Evolutionary conservation across 805 yeast genomes (phyloP), one percentile per base, ranked within the genome.

Genomic region (Schizosaccharomyces octosporus): DNA sequence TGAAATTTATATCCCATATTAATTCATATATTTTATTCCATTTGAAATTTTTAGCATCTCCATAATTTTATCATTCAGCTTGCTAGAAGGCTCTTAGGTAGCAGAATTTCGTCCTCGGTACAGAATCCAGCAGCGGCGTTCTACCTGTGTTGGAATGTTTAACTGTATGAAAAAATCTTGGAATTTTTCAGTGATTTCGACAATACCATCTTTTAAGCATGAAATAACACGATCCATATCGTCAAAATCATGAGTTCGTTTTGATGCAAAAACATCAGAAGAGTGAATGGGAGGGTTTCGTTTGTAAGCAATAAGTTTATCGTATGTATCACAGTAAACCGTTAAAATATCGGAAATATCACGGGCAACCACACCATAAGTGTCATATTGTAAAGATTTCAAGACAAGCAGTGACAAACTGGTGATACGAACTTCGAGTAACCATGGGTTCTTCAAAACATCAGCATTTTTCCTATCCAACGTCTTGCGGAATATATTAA

Each of bases 291-390:
- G 19, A 17, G 27, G 36, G 36, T 29, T 51, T 1, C 36, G 36
- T 39, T 51, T 51, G 17, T 51, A 51, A 21, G 57, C 21, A 29
- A 51, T 5, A 2, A 51, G 13, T 51, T 24, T 17, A 51, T 51
- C 57, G 36, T 24, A 51, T 11, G 57, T 51, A 51, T 51, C 57
- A 29, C 57, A 51, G 11, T 24, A 29, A 9, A 51, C 36, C 13
- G 36, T 17, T 17, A 74, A 64, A 13, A 68, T 66, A 11, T 64
- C 64, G 5, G 73, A 72, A 54, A 74, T 70, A 27, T 73, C 73
- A n/a, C 67, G 64, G 65, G 75, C 77, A 13, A 75, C 77, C 13
- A 67, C 70, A 19, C 77, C 77, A 61, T 66, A 67, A 9, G 67
- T 63, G 63, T 74, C 77, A 60, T 74, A 77, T 5, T 66, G 64